Base-by-base conservation (phyloP, 768 basidiomycete genomes). In the Panaeolus papilionaceus region DNA sequence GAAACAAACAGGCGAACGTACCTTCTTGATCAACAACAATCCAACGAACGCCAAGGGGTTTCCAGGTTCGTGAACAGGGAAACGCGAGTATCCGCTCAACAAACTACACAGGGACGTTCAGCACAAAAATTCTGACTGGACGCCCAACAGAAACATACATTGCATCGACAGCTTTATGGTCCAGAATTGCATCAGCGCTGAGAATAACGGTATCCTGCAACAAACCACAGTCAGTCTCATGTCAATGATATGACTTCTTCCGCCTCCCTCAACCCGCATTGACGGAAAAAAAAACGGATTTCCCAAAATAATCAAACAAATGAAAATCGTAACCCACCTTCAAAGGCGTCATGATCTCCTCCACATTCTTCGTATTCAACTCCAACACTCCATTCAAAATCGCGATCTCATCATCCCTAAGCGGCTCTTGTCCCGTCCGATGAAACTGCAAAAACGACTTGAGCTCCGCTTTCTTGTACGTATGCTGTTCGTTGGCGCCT, bases 31-130 rank as follows among this genome's bases (percentile, higher is more conserved):
- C 11, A 96, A 84, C 2, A 98, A 81, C 64, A 97, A 83, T 0
- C 96, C 95, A 2, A 91, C 76, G 74, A 96, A 98, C 8, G 92
- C 85, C 6, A 86, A 76, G 9, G 89, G 86, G 54, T 92, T 85
- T 3, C 85, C 86, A 1, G 91, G 85, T 70, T 89, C 87, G 71
- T 97, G 94, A 0, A 99, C 86, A 0, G 96, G 96, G 74, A 99
- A 94, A 20, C 96, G 89, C 0, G 95, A 96, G 76, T 97, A 98
- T 0, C 96, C 96, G 70, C 89, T 92, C 28, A 83, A 76, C 38
- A 92, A 77, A 45, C 89, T 92, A 71, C n/a, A 65, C 9, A 38
- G 28, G 26, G 3, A 42, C 37, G 51, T 38, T 14, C 37, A 71
- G 58, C 68, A 69, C 26, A 3, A 64, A 61, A 61, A 23, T 49